phyloP scores from a whole-genome alignment of 257 asterid species.

The Mentha longifolia region DNA sequence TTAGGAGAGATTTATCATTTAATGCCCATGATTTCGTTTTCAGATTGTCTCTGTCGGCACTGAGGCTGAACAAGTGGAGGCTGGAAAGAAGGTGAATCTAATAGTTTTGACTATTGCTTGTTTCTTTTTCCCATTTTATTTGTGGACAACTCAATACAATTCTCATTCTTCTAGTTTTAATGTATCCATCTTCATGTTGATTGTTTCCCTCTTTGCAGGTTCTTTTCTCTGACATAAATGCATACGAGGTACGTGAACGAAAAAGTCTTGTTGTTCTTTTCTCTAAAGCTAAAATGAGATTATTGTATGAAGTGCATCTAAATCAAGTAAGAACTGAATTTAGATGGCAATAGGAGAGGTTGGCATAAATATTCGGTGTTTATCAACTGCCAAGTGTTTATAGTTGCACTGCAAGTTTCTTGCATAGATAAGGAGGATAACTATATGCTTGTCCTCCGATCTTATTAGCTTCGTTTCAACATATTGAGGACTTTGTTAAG shows the following conservation, averaged over 20 bases:
- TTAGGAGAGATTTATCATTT: neutral
- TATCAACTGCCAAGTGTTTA: neutral
- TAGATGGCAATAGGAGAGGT: too few relatives aligned
- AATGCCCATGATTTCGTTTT: neutral
- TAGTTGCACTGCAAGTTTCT: neutral
- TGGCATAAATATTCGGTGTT: neutral
- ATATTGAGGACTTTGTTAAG: neutral
- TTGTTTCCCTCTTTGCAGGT: slow-evolving; percentile 58
- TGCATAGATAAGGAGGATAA: neutral
- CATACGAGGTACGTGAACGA: slow-evolving; percentile 67
- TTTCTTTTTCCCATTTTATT: neutral
- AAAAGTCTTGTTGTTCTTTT: neutral
- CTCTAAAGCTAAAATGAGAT: neutral
- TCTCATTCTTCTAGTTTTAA: neutral
- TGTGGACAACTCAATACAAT: neutral
- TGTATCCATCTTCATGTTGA: neutral
- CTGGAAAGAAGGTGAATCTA: slow-evolving; percentile 72
- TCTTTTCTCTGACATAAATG: slow-evolving; percentile 82
- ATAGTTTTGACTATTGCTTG: neutral
- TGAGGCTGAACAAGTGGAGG: slow-evolving; percentile 60
- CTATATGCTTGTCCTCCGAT: neutral
- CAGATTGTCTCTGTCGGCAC: slow-evolving; percentile 79
- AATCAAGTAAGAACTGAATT: neutral
- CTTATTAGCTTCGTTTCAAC: neutral
- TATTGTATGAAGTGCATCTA: neutral